A percentile compares a stretch with the other conserved stretches of the same genome.
phyloP scores from a whole-genome alignment of 2,329 filamentous ascomycete species.

The Esteya vermicola region DNA sequence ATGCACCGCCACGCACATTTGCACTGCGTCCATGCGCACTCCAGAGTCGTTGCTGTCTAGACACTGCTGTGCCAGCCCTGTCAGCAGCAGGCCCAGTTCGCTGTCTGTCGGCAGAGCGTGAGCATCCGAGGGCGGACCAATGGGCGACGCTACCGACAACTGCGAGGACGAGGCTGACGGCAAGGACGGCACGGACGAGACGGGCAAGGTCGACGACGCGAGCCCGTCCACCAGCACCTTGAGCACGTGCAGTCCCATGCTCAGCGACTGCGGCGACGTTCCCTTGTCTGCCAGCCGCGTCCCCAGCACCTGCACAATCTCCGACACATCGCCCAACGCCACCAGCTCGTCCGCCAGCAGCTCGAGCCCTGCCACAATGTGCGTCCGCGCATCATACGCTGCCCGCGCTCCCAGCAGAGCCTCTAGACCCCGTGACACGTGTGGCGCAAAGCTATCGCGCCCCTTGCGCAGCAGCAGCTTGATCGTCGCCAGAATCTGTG shows the following conservation, averaged over 20 bases:
- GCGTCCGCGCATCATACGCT: slow-evolving; percentile 51
- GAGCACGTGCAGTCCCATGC: slow-evolving; percentile 51
- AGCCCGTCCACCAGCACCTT: slow-evolving; percentile 44
- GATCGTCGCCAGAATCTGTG: slow-evolving; percentile 60
- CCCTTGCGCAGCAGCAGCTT: slow-evolving; percentile 58
- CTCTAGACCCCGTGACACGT: slow-evolving; percentile 53
- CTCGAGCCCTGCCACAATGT: slow-evolving; percentile 63
- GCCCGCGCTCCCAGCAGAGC: slow-evolving; percentile 51
- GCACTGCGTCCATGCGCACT: slow-evolving; percentile 61
- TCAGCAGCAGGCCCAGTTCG: slow-evolving; percentile 36
- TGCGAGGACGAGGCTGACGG: too few relatives aligned
- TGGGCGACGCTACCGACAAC: too few relatives aligned
- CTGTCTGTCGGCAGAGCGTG: slow-evolving; percentile 32
- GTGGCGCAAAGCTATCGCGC: slow-evolving; percentile 49
- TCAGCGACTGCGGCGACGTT: slow-evolving; percentile 29
- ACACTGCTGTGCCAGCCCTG: slow-evolving; percentile 37
- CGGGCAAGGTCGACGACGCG: too few relatives aligned
- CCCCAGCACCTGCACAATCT: slow-evolving; percentile 42
- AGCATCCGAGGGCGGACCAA: too few relatives aligned
- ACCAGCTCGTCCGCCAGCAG: slow-evolving; percentile 60
- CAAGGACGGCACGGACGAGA: too few relatives aligned
- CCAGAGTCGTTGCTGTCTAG: slow-evolving; percentile 47
- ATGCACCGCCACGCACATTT: slow-evolving; percentile 63
- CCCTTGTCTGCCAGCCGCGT: slow-evolving; percentile 21
- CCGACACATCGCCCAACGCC: slow-evolving; percentile 45